Conservation (phyloP, 352 stramenopile species). For the Peronospora tabacina region DNA sequence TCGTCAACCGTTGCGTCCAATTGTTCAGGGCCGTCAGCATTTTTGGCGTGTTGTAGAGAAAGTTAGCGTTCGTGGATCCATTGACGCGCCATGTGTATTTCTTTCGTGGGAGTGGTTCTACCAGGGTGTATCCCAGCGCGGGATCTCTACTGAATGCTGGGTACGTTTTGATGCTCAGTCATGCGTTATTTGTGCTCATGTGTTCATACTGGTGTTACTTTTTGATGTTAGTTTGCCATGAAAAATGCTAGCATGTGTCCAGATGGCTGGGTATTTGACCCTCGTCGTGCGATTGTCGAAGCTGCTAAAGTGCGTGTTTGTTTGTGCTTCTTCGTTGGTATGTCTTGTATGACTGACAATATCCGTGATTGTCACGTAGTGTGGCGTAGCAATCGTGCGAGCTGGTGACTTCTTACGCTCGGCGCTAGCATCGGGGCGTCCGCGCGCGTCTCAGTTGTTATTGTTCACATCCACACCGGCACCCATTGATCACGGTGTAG, state of each 20-base stretch:
- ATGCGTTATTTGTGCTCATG: not conserved
- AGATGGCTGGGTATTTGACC: constrained; percentile 62
- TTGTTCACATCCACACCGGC: constrained; percentile 37
- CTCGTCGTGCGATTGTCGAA: constrained; percentile 65
- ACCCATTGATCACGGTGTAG: constrained; percentile 42
- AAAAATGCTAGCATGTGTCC: constrained; percentile 64
- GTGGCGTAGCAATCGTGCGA: constrained; percentile 57
- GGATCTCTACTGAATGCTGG: constrained; percentile 79
- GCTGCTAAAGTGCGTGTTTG: constrained; percentile 43
- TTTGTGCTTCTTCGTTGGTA: constrained; percentile 1
- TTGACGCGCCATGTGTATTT: constrained; percentile 60
- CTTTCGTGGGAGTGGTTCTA: constrained; percentile 84
- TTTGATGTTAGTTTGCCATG: constrained; percentile 57
- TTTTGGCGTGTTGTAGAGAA: constrained; percentile 76
- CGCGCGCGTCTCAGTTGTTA: constrained; percentile 35
- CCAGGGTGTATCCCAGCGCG: constrained; percentile 69
- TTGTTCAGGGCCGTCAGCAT: constrained; percentile 54
- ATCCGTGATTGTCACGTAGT: constrained; percentile 18
- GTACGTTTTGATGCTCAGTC: constrained; percentile 18
- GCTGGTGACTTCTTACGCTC: constrained; percentile 64
- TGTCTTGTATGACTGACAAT: constrained; percentile 3
- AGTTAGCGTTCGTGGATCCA: constrained; percentile 24
- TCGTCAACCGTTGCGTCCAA: constrained; percentile 5
- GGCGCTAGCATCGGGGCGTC: constrained; percentile 26
- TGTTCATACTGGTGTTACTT: constrained; percentile 2